Conservation (phyloP, 2,329 filamentous ascomycete species). For the Stemphylium vesicarium region DNA sequence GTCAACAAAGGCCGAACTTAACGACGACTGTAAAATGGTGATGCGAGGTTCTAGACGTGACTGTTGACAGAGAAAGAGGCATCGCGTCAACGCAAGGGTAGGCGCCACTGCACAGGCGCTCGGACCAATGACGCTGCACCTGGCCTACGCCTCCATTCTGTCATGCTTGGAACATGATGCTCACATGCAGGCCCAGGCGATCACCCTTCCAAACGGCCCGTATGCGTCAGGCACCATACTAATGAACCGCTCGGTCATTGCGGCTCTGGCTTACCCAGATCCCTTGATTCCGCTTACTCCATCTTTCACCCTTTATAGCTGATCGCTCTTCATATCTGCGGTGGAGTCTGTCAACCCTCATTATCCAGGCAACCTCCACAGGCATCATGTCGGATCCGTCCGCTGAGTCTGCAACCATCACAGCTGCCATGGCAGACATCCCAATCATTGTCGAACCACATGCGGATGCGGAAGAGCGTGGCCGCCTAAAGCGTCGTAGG, state of each 20-base stretch:
- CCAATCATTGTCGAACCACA: slow-evolving; percentile 51
- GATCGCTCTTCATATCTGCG: slow-evolving; percentile 19
- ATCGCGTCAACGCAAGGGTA: background rate
- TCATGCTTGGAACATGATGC: slow-evolving; percentile 20
- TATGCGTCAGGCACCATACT: slow-evolving; percentile 21
- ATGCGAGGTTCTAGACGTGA: background rate
- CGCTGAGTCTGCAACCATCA: background rate
- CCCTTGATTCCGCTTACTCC: background rate
- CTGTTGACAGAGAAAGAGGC: background rate
- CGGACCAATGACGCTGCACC: slow-evolving; percentile 17
- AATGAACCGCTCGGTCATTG: slow-evolving; percentile 25
- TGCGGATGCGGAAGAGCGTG: slow-evolving; percentile 36
- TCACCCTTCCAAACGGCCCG: slow-evolving; percentile 26
- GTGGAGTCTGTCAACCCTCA: background rate
- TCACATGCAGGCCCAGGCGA: slow-evolving; percentile 23
- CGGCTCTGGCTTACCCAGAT: slow-evolving; percentile 7
- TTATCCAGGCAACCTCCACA: slow-evolving; percentile 3
- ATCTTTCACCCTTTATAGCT: slow-evolving; percentile 16
- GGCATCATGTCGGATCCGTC: slow-evolving; percentile 8
- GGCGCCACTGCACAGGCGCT: slow-evolving; percentile 1
- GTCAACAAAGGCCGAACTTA: background rate
- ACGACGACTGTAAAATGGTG: background rate
- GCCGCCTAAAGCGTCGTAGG: slow-evolving; percentile 41
- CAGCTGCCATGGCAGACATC: slow-evolving; percentile 50
- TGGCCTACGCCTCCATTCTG: slow-evolving; percentile 10